A percentile compares a stretch with the other conserved stretches of the same genome.
phyloP scores from a whole-genome alignment of 148 eudicot species.

The Rhododendron griersonianum region DNA sequence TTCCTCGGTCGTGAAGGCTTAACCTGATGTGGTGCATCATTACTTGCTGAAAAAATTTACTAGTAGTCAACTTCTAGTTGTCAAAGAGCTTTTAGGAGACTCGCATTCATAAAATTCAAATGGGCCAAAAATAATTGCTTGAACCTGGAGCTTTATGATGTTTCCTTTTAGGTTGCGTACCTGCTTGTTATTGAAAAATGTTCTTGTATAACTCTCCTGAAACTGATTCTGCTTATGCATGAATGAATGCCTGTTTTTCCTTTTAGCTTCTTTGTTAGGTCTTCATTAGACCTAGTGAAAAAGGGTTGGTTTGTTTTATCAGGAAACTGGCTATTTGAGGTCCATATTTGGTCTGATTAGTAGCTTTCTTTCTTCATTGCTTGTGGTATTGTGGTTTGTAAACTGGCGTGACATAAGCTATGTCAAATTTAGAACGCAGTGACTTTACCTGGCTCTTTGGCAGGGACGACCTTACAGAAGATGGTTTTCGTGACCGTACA shows the following conservation, averaged over 20 bases:
- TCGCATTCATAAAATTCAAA: not conserved
- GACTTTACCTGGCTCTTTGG: constrained; percentile 10
- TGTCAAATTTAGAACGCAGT: not conserved
- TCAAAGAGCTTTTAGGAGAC: not conserved
- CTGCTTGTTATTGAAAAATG: not conserved
- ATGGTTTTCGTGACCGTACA: constrained; percentile 39
- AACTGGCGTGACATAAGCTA: not conserved
- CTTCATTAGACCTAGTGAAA: not conserved
- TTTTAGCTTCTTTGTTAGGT: not conserved
- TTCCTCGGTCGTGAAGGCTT: not conserved
- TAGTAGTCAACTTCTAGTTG: not conserved
- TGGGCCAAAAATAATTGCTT: not conserved
- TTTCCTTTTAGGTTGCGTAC: not conserved
- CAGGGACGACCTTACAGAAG: constrained; percentile 68
- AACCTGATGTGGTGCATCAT: not conserved
- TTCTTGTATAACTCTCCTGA: not conserved
- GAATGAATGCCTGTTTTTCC: not conserved
- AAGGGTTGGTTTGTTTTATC: not conserved
- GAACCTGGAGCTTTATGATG: not conserved
- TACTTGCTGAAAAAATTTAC: not conserved
- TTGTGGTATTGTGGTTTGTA: not conserved
- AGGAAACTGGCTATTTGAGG: not conserved
- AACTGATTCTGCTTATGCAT: not conserved
- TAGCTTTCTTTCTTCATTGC: not conserved
- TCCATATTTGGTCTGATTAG: not conserved